Conservation (phyloP, 2,329 filamentous ascomycete species). For the Aspergillus sp. region DNA sequence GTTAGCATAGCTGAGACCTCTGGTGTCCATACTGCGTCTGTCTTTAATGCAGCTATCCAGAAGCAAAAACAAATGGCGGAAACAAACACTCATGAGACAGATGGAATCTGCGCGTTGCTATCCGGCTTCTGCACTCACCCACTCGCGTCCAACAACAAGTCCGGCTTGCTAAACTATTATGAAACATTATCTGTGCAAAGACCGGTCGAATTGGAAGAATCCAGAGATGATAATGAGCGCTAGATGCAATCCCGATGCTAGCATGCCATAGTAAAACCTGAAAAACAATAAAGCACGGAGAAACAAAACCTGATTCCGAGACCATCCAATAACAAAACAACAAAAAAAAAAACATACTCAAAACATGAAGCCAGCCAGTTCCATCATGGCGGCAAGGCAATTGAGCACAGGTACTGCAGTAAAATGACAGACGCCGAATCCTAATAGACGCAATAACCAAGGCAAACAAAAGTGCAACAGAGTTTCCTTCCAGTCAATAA, state of each 20-base stretch:
- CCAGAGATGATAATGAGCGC: neutral
- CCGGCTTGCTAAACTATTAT: too few species aligned
- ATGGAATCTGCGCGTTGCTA: neutral
- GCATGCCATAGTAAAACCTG: neutral
- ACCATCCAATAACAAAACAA: neutral
- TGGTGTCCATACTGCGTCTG: neutral
- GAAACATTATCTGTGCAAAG: neutral
- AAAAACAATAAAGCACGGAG: neutral
- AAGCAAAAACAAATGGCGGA: neutral
- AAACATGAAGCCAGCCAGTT: constrained; percentile 1
- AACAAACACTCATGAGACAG: constrained; percentile 1
- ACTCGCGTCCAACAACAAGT: neutral
- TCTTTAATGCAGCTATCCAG: neutral
- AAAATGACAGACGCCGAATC: neutral
- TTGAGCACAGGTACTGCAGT: neutral
- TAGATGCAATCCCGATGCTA: neutral
- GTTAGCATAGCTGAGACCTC: constrained; percentile 1
- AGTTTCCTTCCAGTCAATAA: neutral
- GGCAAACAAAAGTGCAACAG: neutral
- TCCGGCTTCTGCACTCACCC: neutral
- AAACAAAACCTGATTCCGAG: neutral
- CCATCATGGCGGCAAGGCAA: constrained; percentile 7
- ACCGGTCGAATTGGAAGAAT: neutral
- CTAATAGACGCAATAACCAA: neutral
- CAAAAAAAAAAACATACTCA: neutral